phyloP scores from a whole-genome alignment of 768 basidiomycete genomes.

The Royoungia palumana region DNA sequence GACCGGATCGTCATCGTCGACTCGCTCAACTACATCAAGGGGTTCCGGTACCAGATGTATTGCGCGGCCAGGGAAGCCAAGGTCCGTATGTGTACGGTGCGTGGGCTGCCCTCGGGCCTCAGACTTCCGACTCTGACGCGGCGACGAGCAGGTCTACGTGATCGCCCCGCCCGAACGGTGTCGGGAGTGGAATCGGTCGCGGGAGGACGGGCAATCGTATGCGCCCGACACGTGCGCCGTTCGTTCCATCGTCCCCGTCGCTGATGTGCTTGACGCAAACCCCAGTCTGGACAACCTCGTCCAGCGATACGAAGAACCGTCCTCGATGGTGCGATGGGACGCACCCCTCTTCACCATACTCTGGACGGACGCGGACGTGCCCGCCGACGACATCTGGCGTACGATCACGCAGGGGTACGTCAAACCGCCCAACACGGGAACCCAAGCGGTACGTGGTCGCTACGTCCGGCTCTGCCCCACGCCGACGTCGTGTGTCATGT shows the following conservation, averaged over 20 bases:
- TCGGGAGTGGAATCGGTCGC: slow-evolving; percentile 65
- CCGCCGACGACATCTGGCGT: slow-evolving; percentile 72
- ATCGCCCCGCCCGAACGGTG: slow-evolving; percentile 73
- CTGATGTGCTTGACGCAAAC: background rate
- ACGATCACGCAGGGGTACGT: slow-evolving; percentile 75
- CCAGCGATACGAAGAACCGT: slow-evolving; percentile 91
- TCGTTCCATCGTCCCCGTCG: background rate
- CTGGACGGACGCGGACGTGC: slow-evolving; percentile 66
- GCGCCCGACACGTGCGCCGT: slow-evolving; percentile 62
- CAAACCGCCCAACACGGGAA: slow-evolving; percentile 87
- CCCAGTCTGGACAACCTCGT: slow-evolving; percentile 44
- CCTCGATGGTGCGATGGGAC: slow-evolving; percentile 99
- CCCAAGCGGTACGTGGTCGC: slow-evolving; percentile 60
- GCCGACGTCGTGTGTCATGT: background rate
- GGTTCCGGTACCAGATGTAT: slow-evolving; percentile 97
- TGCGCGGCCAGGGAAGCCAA: slow-evolving; percentile 90
- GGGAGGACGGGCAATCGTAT: slow-evolving; percentile 53
- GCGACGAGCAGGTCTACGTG: slow-evolving; percentile 61
- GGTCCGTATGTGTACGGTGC: slow-evolving; percentile 82
- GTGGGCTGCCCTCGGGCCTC: slow-evolving; percentile 22
- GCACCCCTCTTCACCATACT: slow-evolving; percentile 87
- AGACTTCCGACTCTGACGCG: background rate
- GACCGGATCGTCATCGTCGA: slow-evolving; percentile 88
- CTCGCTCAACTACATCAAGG: slow-evolving; percentile 95
- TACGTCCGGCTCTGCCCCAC: background rate